A percentile compares a stretch with the other conserved stretches of the same genome.
Evolutionary conservation across 768 basidiomycete species (phyloP).

Genomic region (Floccularia luteovirens): DNA sequence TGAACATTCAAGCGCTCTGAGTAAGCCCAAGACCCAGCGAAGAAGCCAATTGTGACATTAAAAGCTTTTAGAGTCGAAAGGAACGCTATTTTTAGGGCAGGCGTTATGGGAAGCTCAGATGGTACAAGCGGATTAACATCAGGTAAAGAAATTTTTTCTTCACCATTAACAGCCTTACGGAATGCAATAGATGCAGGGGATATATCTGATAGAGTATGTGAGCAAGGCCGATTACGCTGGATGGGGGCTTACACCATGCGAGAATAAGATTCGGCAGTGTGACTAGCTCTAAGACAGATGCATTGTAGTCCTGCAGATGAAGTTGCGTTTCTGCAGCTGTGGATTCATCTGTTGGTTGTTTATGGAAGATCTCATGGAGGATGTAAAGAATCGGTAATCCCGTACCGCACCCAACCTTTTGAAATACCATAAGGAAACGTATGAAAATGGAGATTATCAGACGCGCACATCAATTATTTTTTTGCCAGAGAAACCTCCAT

Average conservation of each 20-base stretch:
- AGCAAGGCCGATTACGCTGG: conserved; percentile 1
- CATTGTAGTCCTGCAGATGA: conserved; percentile 91
- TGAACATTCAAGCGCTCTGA: conserved; percentile 29
- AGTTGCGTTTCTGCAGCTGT: conserved; percentile 34
- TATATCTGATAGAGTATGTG: conserved; percentile 34
- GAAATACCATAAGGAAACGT: background rate
- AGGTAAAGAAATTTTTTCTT: no score
- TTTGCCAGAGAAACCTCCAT: conserved; percentile 31
- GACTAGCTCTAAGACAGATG: conserved; percentile 68
- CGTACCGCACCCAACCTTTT: conserved; percentile 89
- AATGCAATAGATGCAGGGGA: conserved; percentile 49
- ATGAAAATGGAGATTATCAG: background rate
- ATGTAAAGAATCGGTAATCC: conserved; percentile 77
- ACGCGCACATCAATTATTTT: conserved; percentile 66
- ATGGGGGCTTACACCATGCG: conserved; percentile 63
- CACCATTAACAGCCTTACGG: conserved; percentile 33
- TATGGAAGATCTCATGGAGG: conserved; percentile 51
- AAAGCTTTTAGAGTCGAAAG: conserved; percentile 41
- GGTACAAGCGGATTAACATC: conserved; percentile 23
- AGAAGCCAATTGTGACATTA: conserved; percentile 63
- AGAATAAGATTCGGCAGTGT: conserved; percentile 75
- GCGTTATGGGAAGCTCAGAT: conserved; percentile 62
- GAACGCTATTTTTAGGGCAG: conserved; percentile 61
- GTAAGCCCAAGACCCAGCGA: conserved; percentile 73
- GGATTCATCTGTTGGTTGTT: conserved; percentile 9